Evolutionary conservation across 2,329 filamentous ascomycete genomes (phyloP), one percentile per base, ranked within the genome.

Genomic region (Exserohilum rostratum): DNA sequence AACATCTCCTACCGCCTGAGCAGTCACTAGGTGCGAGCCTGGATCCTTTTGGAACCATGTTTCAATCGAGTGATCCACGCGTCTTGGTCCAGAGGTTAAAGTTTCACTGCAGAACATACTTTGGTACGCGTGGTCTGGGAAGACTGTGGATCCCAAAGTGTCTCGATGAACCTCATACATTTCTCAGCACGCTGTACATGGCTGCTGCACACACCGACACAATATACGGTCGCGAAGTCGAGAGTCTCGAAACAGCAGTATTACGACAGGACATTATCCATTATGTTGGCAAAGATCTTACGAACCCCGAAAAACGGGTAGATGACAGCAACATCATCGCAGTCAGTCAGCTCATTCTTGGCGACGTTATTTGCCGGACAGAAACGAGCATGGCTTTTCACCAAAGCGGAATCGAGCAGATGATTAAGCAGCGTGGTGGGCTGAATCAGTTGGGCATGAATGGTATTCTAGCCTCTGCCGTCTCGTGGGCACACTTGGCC

Each of bases 11-110:
- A 2, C 58, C 59, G 15, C 57, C 65, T 0, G 63, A 74, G 12
- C 29, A 49, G n/a, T 74, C 69, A 2, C 57, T 74, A 13, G 72
- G 72, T 15, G 64, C 66, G 13, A 57, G 61, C 3, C 22, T 74
- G 2, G 74, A 76, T 46, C 74, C 74, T 0, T 76, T 76, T 46
- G 35, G 53, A 1, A 73, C 69, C 6, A 73, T 76, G 66, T 70
- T 66, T 20, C 71, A 75, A 39, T 61, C 67, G 2, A 60, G 46
- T 11, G 58, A 71, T 49, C 63, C 67, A 3, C 25, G 44, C 6
- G 66, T 76, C 1, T 72, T 69, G 3, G 69, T 75, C 1, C 70
- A 74, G 37, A 44, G 59, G 10, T 44, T 76, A 25, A 76, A 76
- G 47, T 67, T 61, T n/a, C 53, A 75, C 39, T 76, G 74, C 61